phyloP scores from a whole-genome alignment of 2,329 filamentous ascomycete genomes.

The Pseudofabraea citricarpa region DNA sequence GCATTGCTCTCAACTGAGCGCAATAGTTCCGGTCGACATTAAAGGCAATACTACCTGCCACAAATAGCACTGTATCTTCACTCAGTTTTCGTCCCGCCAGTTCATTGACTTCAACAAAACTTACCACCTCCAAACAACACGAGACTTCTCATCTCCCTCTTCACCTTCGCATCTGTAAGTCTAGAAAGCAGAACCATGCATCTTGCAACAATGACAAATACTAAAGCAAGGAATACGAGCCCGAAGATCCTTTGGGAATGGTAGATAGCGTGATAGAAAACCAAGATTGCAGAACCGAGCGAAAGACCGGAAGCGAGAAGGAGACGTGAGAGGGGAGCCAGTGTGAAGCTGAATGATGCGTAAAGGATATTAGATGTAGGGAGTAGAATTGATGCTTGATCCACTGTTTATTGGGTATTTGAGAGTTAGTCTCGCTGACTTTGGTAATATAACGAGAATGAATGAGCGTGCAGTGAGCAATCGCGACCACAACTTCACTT shows the following conservation, averaged over 20 bases:
- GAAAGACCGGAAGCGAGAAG: neutral
- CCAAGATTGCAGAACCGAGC: neutral
- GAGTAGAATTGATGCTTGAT: slow-evolving; percentile 10
- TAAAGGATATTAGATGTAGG: slow-evolving; percentile 8
- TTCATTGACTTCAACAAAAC: neutral
- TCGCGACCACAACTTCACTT: neutral
- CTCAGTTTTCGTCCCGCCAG: neutral
- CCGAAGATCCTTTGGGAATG: slow-evolving; percentile 1
- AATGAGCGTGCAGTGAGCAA: neutral
- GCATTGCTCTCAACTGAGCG: slow-evolving; percentile 1
- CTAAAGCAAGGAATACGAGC: slow-evolving; percentile 3
- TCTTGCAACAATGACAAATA: slow-evolving; percentile 4
- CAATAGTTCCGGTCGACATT: slow-evolving; percentile 8
- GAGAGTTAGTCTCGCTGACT: neutral
- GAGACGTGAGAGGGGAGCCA: neutral
- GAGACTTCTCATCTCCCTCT: slow-evolving; percentile 4
- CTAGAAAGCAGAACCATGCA: slow-evolving; percentile 5
- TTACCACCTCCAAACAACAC: slow-evolving; percentile 8
- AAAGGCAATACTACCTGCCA: slow-evolving; percentile 4
- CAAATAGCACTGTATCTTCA: slow-evolving; percentile 5
- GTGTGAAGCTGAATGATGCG: slow-evolving; percentile 6
- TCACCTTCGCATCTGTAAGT: slow-evolving; percentile 2
- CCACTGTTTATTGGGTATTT: slow-evolving; percentile 3
- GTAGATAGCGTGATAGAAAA: slow-evolving; percentile 1
- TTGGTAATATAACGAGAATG: neutral